phyloP scores from a whole-genome alignment of 805 yeast species.

The Novakomyces olei region DNA sequence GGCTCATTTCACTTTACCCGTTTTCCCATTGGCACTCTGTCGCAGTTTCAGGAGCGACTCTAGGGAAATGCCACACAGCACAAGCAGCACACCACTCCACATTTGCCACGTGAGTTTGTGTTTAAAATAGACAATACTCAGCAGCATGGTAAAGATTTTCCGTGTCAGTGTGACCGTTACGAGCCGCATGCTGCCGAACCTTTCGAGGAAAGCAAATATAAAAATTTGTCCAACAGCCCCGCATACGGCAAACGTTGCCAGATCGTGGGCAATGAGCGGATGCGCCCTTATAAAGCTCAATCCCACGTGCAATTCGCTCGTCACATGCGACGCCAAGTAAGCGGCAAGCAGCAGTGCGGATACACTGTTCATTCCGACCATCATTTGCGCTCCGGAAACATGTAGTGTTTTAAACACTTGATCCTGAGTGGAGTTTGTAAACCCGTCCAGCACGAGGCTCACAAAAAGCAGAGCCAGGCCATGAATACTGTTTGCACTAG shows the following conservation, averaged over 20 bases:
- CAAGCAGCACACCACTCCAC: constrained; percentile 60
- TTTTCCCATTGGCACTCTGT: too few species aligned
- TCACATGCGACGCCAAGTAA: constrained; percentile 11
- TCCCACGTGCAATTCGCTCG: constrained; percentile 28
- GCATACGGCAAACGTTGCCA: constrained; percentile 43
- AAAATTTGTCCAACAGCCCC: constrained; percentile 93
- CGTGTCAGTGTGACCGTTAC: constrained; percentile 91
- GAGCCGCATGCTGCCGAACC: constrained; percentile 62
- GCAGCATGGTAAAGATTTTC: constrained; percentile 84
- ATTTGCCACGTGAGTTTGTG: constrained; percentile 42
- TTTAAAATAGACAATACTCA: constrained; percentile 74
- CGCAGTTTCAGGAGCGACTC: constrained; percentile 30
- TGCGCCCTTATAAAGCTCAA: constrained; percentile 27
- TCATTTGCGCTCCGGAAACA: constrained; percentile 68
- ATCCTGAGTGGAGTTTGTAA: constrained; percentile 87
- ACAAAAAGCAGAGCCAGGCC: constrained; percentile 40
- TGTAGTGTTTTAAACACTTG: constrained; percentile 36
- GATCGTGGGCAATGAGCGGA: constrained; percentile 35
- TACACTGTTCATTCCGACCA: constrained; percentile 42
- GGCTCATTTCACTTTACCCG: too few species aligned
- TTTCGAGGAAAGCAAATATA: constrained; percentile 62
- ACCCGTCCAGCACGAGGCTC: constrained; percentile 68
- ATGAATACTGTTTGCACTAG: constrained; percentile 15
- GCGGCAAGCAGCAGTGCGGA: constrained; percentile 22
- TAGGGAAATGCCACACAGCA: constrained; percentile 63